These are phyloP conservation scores for Sambucus nigra DNA, from an alignment of 129 eudicot genomes.

Conservation along the genomic window DNA sequence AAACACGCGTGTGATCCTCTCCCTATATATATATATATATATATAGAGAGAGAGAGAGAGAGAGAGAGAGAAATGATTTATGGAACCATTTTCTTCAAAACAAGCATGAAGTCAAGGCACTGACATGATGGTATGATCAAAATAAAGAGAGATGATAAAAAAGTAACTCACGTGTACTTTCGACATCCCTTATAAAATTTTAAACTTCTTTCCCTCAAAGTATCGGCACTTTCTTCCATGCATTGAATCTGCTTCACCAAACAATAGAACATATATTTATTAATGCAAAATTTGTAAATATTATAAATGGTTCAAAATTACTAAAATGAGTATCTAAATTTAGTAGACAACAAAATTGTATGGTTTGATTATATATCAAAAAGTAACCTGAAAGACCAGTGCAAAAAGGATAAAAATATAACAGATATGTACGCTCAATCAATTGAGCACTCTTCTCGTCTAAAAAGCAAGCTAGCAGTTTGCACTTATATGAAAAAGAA, in stretches of 20 bases:
- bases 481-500: too few species aligned
- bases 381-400: neutral
- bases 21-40: too few species aligned
- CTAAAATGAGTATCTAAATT: neutral
- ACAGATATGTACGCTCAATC: neutral
- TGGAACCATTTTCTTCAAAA: too few species aligned
- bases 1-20: too few species aligned
- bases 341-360: neutral
- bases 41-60: too few species aligned
- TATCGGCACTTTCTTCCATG: conserved; percentile 84
- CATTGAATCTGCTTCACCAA: conserved; percentile 58
- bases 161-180: conserved; percentile 67
- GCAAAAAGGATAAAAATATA: neutral
- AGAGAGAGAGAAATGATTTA: neutral
- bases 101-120: too few species aligned
- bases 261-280: neutral
- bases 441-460: too few species aligned
- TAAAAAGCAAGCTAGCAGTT: too few species aligned
- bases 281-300: neutral
- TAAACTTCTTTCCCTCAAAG: conserved; percentile 59
- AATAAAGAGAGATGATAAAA: too few species aligned
- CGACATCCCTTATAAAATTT: conserved; percentile 78
- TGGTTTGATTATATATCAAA: neutral
- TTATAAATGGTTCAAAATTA: neutral
- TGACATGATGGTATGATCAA: too few species aligned